Evolutionary conservation across 371 early-diverging fungal species (phyloP).

Genomic region (Rhizomucor pusillus): DNA sequence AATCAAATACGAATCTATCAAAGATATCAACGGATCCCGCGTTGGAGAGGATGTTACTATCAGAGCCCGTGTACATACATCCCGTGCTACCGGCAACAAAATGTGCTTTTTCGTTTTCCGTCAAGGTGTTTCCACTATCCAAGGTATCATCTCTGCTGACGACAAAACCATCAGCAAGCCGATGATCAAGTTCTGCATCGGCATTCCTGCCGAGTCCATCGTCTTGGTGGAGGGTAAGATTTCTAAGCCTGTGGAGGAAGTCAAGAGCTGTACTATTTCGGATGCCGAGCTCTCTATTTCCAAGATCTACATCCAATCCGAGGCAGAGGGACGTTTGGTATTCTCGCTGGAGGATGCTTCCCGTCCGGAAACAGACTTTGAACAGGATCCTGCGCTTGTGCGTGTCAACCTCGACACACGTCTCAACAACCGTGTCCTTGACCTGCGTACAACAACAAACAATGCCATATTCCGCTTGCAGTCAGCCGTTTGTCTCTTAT

Average conservation of each 20-base stretch:
- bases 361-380: conserved; percentile 81
- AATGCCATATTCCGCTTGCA: conserved; percentile 98
- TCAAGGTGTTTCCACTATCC: conserved; percentile 85
- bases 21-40: conserved; percentile 58
- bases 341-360: conserved; percentile 97
- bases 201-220: conserved; percentile 87
- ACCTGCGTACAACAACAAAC: conserved; percentile 96
- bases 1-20: conserved; percentile 49
- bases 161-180: conserved; percentile 82
- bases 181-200: conserved; percentile 91
- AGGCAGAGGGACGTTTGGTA: conserved; percentile 83
- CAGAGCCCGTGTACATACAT: conserved; percentile 89
- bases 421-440: conserved; percentile 96
- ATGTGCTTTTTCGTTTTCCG: conserved; percentile 93
- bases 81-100: conserved; percentile 86
- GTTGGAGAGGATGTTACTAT: conserved; percentile 78
- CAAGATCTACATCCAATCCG: conserved; percentile 76
- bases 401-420: conserved; percentile 93
- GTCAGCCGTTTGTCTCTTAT: conserved; percentile 90
- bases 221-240: conserved; percentile 84
- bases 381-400: conserved; percentile 61
- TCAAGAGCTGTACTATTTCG: conserved; percentile 91
- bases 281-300: conserved; percentile 84
- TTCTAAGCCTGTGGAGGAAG: conserved; percentile 75
- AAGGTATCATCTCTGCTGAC: conserved; percentile 76